Conservation (phyloP, 75 land plant species). For the Selaginella moellendorffii region DNA sequence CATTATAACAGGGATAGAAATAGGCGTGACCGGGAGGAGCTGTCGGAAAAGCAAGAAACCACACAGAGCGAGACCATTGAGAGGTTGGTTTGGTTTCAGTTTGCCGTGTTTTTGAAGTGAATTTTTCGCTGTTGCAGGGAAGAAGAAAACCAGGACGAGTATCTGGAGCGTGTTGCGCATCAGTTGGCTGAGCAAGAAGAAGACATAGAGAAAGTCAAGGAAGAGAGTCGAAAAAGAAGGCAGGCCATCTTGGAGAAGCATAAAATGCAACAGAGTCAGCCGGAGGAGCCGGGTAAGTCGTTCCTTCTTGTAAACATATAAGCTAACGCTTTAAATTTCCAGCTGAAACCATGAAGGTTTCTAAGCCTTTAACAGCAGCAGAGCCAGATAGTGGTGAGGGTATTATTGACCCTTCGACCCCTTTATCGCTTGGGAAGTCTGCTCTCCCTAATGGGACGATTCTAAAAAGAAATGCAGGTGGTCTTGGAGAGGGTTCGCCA, state of each 20-base stretch:
- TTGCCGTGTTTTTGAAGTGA: neutral
- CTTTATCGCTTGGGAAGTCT: constrained; percentile 44
- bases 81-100: neutral
- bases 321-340: too few species aligned
- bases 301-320: too few species aligned
- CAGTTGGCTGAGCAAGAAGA: constrained; percentile 74
- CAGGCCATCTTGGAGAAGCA: constrained; percentile 92
- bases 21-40: constrained; percentile 10
- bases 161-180: constrained; percentile 35
- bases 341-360: too few species aligned
- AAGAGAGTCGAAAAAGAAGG: constrained; percentile 67
- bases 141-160: constrained; percentile 57
- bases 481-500: constrained; percentile 69
- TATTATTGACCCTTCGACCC: constrained; percentile 22
- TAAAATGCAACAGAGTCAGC: constrained; percentile 27
- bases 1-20: neutral
- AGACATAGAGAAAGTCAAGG: constrained; percentile 76
- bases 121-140: constrained; percentile 27
- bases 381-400: constrained; percentile 12
- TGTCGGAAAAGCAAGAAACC: constrained; percentile 15
- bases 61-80: neutral
- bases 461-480: constrained; percentile 27
- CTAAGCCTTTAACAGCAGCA: neutral
- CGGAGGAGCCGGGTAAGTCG: neutral
- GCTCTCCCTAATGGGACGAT: constrained; percentile 38